These are phyloP conservation scores for Hirsutella thompsonii DNA, from an alignment of 2,329 filamentous ascomycete species.

Conservation along the genomic window DNA sequence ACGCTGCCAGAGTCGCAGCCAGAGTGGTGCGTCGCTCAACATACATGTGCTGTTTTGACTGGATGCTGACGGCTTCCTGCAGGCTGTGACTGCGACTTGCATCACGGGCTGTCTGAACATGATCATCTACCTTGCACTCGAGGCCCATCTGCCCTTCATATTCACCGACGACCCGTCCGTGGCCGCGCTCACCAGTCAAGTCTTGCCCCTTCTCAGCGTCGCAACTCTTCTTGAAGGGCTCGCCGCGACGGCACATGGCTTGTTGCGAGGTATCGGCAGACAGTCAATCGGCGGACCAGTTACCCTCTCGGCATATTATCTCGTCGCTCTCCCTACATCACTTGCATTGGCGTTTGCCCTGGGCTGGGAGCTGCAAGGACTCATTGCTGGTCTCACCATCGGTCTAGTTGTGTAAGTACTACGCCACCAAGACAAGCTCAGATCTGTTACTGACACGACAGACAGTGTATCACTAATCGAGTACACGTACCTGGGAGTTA, in stretches of 20 bases:
- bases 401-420: conserved; percentile 47
- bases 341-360: conserved; percentile 64
- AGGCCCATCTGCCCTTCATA: conserved; percentile 57
- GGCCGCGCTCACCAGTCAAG: conserved; percentile 46
- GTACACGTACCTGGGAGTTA: conserved; percentile 29
- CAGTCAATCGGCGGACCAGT: conserved; percentile 82
- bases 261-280: conserved; percentile 70
- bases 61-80: neutral
- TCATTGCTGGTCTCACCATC: conserved; percentile 70
- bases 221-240: conserved; percentile 86
- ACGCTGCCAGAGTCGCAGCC: conserved; percentile 63
- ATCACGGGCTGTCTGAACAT: conserved; percentile 66
- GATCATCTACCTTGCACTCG: conserved; percentile 49
- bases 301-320: conserved; percentile 76
- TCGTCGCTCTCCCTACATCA: conserved; percentile 68
- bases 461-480: conserved; percentile 22
- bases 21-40: conserved; percentile 42
- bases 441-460: neutral
- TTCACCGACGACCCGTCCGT: conserved; percentile 60
- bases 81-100: conserved; percentile 46
- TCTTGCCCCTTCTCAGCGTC: conserved; percentile 65
- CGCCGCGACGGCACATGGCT: conserved; percentile 64
- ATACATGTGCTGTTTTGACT: no score
- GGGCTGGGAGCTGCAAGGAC: conserved; percentile 60
- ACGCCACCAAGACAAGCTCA: neutral